Base-by-base conservation (phyloP, 169 alveolate species). In the Miamiensis avidus region DNA sequence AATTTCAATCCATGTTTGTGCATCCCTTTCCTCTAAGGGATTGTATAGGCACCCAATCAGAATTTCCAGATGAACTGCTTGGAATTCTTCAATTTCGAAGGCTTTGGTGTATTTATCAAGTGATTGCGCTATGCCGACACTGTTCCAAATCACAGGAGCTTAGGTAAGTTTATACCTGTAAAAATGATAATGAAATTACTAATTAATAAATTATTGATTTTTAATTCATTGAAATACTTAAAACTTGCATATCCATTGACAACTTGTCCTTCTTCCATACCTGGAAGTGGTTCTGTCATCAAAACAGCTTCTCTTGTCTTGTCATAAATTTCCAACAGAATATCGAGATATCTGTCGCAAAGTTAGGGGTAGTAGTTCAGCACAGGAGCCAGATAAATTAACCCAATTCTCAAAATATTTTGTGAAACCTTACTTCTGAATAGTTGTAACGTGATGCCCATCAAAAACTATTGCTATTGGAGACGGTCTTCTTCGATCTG, bases 351-450 rank as follows among this genome's bases (percentile, higher is more conserved):
- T 31, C 90, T 73, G 49, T 83, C 73, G 31, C 90, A 86, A 6
- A 86, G 29, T 74, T 49, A 74, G 1, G 90, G 86, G 34, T 86
- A 86, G 64, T 73, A 74, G 31, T 86, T 49, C 65, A 86, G 65
- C 26, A 86, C 90, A n/a, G 90, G 90, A 74, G 90, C 90, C 34
- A 86, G 79, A 76, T 86, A 86, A 27, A 86, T 86, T 25, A 86
- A 75, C 27, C 90, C 90, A 30, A 86, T 81, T 81, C 90, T 82
- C 28, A 86, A 76, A 31, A 86, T 84, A 65, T 86, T 86, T 30
- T 79, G 75, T 26, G 82, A 79, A 25, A 78, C 75, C 0, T 75
- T 29, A 4, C 74, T 75, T 34, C 72, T 78, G 65, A 86, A 86
- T 1, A 86, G 78, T 33, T 31, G 1, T 31, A 79, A 81, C 1